Base-by-base conservation (phyloP, 345 rosid genomes). In the Dipteronia sinensis region DNA sequence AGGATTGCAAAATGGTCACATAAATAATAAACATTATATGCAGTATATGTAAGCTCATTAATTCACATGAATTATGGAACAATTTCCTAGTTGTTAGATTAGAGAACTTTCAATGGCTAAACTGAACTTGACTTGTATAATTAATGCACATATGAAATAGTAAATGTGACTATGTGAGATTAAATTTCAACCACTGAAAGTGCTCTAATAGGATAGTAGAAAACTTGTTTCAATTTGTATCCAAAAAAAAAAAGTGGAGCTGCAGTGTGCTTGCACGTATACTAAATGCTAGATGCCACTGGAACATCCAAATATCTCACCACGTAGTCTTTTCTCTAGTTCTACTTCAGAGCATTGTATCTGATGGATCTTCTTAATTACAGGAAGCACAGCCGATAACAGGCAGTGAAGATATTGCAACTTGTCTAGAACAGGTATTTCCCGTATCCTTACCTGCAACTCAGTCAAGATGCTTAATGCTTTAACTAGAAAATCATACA, bases 271-370 rank as follows among this genome's bases (percentile, higher is more conserved):
- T 2, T 9, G 49, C 49, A 46, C 0, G 49, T 46, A 46, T 46
- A 46, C 0, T 46, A 10, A 46, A 46, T 46, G 49, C 49, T 46
- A 53, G 7, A 67, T 31, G 79, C 67, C 56, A 72, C 47, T 25
- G 71, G 58, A 58, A 77, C 65, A 59, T 46, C 69, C 75, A 69
- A 71, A 67, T 47, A 70, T 84, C 90, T 79, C 85, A 97, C 98
- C 95, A 75, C 83, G 90, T 74, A 94, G 89, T 72, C 79, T 89
- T 82, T 90, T 91, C 84, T 94, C 98, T 81, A 94, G 81, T 82
- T 97, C 97, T 66, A 94, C 87, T 86, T 97, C 99, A 25, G 76
- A 85, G 81, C 93, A 91, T 75, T 97, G 99, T 67, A 89, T 93
- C 67, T 83, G 78, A 83, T 97, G 98, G 84, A 97, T 94, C 89